phyloP scores from a whole-genome alignment of 768 basidiomycete species.

The Austroboletus eburneus region DNA sequence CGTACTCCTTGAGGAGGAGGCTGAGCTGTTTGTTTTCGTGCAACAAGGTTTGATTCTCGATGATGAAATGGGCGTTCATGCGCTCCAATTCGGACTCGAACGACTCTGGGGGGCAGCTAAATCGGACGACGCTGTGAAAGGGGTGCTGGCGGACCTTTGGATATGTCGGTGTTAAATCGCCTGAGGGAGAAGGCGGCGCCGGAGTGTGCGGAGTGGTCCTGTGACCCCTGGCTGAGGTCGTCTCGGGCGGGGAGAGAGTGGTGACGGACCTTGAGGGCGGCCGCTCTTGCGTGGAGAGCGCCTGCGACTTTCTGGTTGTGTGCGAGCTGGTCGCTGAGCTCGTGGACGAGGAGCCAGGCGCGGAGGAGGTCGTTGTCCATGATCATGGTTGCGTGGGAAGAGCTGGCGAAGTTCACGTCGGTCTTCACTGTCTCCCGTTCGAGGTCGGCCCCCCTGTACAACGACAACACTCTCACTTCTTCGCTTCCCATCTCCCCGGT shows the following conservation, averaged over 20 bases:
- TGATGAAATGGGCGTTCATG: constrained; percentile 80
- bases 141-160: constrained; percentile 53
- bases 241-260: background rate
- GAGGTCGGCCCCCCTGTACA: no score
- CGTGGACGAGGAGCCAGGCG: constrained; percentile 75
- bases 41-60: constrained; percentile 88
- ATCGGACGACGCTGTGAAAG: constrained; percentile 10
- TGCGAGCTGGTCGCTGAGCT: constrained; percentile 78
- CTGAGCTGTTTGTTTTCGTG: constrained; percentile 96
- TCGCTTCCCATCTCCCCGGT: no score
- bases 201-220: constrained; percentile 73
- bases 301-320: constrained; percentile 75
- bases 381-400: constrained; percentile 21
- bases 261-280: constrained; percentile 62
- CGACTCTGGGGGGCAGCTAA: constrained; percentile 51
- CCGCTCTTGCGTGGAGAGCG: constrained; percentile 64
- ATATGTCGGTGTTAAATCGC: constrained; percentile 83
- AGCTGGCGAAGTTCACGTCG: no score
- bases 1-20: constrained; percentile 88
- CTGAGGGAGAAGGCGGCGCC: constrained; percentile 75
- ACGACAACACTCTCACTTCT: constrained; percentile 18
- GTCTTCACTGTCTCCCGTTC: no score
- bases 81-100: constrained; percentile 94
- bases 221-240: constrained; percentile 12
- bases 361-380: constrained; percentile 72